These are phyloP conservation scores for Lentinula aciculospora DNA, from an alignment of 768 basidiomycete genomes.

Conservation along the genomic window DNA sequence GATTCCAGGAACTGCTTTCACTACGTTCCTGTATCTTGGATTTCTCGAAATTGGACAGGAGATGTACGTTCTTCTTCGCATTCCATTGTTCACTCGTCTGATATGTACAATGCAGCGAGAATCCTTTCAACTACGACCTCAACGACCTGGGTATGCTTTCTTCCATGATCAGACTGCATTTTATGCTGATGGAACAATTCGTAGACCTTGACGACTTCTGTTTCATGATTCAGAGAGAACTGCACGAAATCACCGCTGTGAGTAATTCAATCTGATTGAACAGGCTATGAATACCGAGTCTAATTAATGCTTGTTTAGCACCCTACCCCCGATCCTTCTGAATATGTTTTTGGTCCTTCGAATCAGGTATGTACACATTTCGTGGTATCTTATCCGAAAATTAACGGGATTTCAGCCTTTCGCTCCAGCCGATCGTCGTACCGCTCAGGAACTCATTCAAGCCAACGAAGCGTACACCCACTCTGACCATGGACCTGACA, in stretches of 20 bases:
- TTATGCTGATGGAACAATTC: neutral
- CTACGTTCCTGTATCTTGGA: slow-evolving; percentile 57
- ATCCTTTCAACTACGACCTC: slow-evolving; percentile 62
- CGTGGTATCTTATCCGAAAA: neutral
- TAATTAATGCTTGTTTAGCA: slow-evolving; percentile 34
- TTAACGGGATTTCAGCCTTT: slow-evolving; percentile 40
- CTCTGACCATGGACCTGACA: slow-evolving; percentile 19
- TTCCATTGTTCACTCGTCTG: neutral
- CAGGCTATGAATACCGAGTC: neutral
- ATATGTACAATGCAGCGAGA: slow-evolving; percentile 35
- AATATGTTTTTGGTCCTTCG: slow-evolving; percentile 47
- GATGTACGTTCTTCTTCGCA: slow-evolving; percentile 33
- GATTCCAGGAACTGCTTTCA: slow-evolving; percentile 58
- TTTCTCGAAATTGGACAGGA: slow-evolving; percentile 69
- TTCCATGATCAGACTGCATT: neutral
- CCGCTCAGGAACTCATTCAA: slow-evolving; percentile 45
- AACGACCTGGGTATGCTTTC: slow-evolving; percentile 52
- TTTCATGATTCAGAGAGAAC: slow-evolving; percentile 56
- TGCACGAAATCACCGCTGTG: slow-evolving; percentile 70
- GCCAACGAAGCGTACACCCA: slow-evolving; percentile 30
- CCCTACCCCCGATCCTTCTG: slow-evolving; percentile 43
- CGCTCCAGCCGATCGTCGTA: slow-evolving; percentile 56
- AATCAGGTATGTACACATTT: slow-evolving; percentile 29
- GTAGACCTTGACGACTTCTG: slow-evolving; percentile 66
- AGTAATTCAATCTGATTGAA: slow-evolving; percentile 17